Conservation (phyloP, 257 asterid genomes). For the Petunia secreta region DNA sequence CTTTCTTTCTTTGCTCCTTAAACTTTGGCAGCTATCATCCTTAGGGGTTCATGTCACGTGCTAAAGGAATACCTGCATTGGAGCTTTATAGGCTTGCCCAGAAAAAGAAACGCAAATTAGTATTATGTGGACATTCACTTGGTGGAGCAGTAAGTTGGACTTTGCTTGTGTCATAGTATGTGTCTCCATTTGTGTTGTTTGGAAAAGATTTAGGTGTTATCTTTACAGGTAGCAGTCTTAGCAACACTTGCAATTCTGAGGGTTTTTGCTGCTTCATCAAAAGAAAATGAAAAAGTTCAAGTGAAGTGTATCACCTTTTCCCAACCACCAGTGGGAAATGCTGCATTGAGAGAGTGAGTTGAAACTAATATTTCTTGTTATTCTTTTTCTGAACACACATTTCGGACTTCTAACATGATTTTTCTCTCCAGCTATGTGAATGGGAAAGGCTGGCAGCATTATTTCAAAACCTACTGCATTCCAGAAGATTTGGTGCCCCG, state of each 20-base stretch:
- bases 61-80: slow-evolving; percentile 97
- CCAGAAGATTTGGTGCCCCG: slow-evolving; percentile 99
- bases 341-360: slow-evolving; percentile 90
- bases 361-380: slow-evolving; percentile 20
- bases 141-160: slow-evolving; percentile 74
- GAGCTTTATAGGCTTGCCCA: slow-evolving; percentile 97
- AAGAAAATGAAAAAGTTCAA: slow-evolving; percentile 81
- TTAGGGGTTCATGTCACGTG: slow-evolving; percentile 99
- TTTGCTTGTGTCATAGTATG: not conserved
- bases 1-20: not conserved
- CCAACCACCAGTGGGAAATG: slow-evolving; percentile 99
- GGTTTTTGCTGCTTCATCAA: slow-evolving; percentile 77
- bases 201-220: slow-evolving; percentile 2
- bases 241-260: slow-evolving; percentile 97
- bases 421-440: slow-evolving; percentile 75
- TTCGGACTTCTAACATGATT: slow-evolving; percentile 24
- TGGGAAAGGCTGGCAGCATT: slow-evolving; percentile 87
- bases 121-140: slow-evolving; percentile 93
- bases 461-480: slow-evolving; percentile 93
- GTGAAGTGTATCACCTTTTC: slow-evolving; percentile 97
- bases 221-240: slow-evolving; percentile 85
- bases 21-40: slow-evolving; percentile 28
- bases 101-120: slow-evolving; percentile 82
- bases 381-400: not conserved
- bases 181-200: not conserved